Conservation (phyloP, 208 protist species). For the Vickermania spadyakhi region DNA sequence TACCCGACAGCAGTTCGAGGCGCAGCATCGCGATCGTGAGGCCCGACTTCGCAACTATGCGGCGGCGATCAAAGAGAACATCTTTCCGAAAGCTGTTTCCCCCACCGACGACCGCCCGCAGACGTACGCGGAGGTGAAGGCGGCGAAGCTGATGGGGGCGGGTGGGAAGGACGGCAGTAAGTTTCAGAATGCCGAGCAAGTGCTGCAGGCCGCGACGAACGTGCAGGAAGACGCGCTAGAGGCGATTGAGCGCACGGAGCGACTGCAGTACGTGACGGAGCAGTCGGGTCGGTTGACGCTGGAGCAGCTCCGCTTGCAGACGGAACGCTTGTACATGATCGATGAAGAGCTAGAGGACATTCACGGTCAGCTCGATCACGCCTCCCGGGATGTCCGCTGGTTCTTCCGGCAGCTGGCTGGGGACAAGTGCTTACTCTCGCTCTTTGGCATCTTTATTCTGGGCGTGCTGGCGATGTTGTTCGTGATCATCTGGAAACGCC, state of each 20-base stretch:
- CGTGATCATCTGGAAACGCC: conserved; percentile 10
- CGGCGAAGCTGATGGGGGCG: conserved; percentile 59
- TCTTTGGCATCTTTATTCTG: conserved; percentile 58
- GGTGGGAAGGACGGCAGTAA: conserved; percentile 46
- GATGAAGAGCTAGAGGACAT: conserved; percentile 73
- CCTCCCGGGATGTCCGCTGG: conserved; percentile 54
- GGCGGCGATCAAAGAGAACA: conserved; percentile 62
- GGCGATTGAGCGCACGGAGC: conserved; percentile 62
- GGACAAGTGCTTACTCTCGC: conserved; percentile 67
- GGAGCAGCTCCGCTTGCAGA: conserved; percentile 50
- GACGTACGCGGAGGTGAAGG: conserved; percentile 46
- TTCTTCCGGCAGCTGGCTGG: conserved; percentile 68
- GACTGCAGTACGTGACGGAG: conserved; percentile 58
- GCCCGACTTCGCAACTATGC: conserved; percentile 47
- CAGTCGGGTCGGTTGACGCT: conserved; percentile 58
- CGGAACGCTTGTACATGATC: conserved; percentile 70
- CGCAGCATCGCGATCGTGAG: conserved; percentile 40
- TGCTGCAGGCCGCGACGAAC: conserved; percentile 55
- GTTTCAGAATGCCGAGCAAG: conserved; percentile 63
- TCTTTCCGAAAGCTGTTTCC: conserved; percentile 27
- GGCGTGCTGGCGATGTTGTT: conserved; percentile 61
- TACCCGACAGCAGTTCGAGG: conserved; percentile 35
- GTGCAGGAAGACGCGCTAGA: conserved; percentile 68
- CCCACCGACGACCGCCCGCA: conserved; percentile 9
- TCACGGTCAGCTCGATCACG: conserved; percentile 61